Evolutionary conservation across 495 filamentous ascomycete species (phyloP).

Genomic region (Bryoglossum gracile): DNA sequence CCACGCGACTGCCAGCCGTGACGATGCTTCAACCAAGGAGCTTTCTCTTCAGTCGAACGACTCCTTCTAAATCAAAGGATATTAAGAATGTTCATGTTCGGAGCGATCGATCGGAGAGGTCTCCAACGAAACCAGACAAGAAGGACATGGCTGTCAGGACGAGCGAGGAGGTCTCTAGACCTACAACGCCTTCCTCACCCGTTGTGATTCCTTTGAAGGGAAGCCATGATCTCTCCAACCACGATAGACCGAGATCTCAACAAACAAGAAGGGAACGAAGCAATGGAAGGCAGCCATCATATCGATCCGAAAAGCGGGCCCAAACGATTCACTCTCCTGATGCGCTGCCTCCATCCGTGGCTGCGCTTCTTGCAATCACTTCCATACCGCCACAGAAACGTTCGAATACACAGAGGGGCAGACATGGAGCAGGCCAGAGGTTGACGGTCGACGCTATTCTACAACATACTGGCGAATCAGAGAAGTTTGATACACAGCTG

Average conservation of each 20-base stretch:
- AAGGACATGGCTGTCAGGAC: constrained; percentile 1
- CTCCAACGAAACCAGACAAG: constrained; percentile 5
- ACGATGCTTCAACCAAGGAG: constrained; percentile 16
- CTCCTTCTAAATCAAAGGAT: constrained; percentile 6
- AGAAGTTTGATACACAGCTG: constrained; percentile 40
- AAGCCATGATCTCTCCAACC: constrained; percentile 4
- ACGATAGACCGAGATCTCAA: not conserved
- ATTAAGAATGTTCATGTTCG: not conserved
- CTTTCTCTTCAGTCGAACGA: constrained; percentile 15
- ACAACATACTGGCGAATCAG: constrained; percentile 36
- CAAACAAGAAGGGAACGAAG: constrained; percentile 12
- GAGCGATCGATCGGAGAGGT: constrained; percentile 5
- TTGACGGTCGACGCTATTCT: constrained; percentile 46
- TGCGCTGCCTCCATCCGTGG: constrained; percentile 49
- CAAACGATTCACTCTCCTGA: constrained; percentile 39
- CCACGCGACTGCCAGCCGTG: constrained; percentile 2
- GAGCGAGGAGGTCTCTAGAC: constrained; percentile 5
- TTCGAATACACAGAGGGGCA: constrained; percentile 5
- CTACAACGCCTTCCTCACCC: constrained; percentile 20
- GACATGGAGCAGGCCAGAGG: constrained; percentile 30
- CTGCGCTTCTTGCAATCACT: constrained; percentile 52
- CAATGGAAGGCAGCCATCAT: constrained; percentile 7
- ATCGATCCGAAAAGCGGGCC: constrained; percentile 17
- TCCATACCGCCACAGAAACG: constrained; percentile 45
- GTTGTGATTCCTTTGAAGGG: constrained; percentile 22